Evolutionary conservation across 2,329 filamentous ascomycete species (phyloP).

Genomic region (Claviceps pusilla): DNA sequence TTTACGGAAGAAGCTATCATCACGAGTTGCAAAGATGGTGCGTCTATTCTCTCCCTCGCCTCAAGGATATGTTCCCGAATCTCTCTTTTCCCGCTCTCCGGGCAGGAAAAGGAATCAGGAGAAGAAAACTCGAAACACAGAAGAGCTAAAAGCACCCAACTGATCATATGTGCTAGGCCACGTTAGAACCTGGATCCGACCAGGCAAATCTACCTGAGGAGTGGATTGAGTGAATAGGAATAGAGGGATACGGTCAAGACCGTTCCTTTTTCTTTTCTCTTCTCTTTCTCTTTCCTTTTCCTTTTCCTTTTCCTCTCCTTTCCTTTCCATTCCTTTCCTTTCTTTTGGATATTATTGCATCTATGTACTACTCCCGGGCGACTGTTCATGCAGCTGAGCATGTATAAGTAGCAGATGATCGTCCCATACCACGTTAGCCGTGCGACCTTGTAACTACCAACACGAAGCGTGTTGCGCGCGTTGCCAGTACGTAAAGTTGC

Average conservation of each 20-base stretch:
- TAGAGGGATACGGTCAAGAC: background rate
- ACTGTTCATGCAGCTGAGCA: background rate
- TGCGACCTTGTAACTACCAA: no score
- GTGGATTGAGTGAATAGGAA: background rate
- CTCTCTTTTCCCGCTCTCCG: no score
- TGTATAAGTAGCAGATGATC: background rate
- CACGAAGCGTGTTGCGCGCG: no score
- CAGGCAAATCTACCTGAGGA: slow-evolving; percentile 15
- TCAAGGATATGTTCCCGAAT: background rate
- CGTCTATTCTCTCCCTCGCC: slow-evolving; percentile 18
- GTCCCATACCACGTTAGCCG: no score
- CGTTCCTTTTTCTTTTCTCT: no score
- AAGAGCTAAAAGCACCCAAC: background rate
- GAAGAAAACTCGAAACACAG: background rate
- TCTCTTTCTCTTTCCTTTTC: no score
- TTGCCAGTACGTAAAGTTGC: no score
- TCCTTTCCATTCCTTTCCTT: background rate
- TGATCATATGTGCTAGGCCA: slow-evolving; percentile 37
- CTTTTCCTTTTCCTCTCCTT: no score
- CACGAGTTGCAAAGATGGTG: slow-evolving; percentile 81
- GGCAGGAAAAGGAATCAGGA: no score
- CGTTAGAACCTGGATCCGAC: slow-evolving; percentile 60
- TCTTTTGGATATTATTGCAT: background rate
- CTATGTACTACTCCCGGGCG: background rate
- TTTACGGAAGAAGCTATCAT: slow-evolving; percentile 90